Evolutionary conservation across 176 grass and related monocot genomes (phyloP).

Genomic region (Aechmea fasciata): DNA sequence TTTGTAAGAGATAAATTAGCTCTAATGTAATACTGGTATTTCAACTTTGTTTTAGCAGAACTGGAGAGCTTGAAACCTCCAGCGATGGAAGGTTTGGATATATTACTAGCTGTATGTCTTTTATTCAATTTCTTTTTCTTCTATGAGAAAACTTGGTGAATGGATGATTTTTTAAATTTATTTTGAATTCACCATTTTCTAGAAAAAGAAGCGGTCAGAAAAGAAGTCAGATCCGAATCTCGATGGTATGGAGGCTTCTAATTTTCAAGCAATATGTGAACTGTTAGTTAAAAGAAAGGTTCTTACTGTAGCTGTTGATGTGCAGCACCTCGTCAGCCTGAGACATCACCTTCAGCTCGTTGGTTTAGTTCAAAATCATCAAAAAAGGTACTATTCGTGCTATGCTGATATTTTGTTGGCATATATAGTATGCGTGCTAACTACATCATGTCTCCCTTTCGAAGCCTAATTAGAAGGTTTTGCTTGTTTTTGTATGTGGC

Average conservation of each 20-base stretch:
- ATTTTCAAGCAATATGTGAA: slow-evolving; percentile 10
- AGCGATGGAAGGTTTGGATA: slow-evolving; percentile 83
- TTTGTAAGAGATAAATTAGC: too few relatives aligned
- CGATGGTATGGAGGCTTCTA: slow-evolving; percentile 41
- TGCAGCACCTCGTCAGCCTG: slow-evolving; percentile 42
- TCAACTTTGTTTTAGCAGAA: slow-evolving; percentile 37
- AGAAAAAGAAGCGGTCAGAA: slow-evolving; percentile 70
- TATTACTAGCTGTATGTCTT: slow-evolving; percentile 45
- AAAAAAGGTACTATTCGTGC: slow-evolving; percentile 58
- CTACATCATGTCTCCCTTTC: neutral
- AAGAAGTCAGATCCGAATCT: slow-evolving; percentile 56
- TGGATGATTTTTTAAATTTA: neutral
- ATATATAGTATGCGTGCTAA: neutral
- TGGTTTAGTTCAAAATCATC: slow-evolving; percentile 88
- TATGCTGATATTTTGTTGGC: neutral
- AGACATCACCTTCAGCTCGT: slow-evolving; percentile 35
- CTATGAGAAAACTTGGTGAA: slow-evolving; percentile 6
- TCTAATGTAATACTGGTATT: too few relatives aligned
- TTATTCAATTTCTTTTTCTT: neutral
- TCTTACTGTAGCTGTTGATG: too few relatives aligned
- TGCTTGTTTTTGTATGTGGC: too few relatives aligned
- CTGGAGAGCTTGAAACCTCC: slow-evolving; percentile 62
- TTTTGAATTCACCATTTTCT: slow-evolving; percentile 13
- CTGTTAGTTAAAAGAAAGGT: too few relatives aligned
- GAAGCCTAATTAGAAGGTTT: too few relatives aligned